Base-by-base conservation (phyloP, 2,329 filamentous ascomycete genomes). In the Lasiodiplodia citricola region DNA sequence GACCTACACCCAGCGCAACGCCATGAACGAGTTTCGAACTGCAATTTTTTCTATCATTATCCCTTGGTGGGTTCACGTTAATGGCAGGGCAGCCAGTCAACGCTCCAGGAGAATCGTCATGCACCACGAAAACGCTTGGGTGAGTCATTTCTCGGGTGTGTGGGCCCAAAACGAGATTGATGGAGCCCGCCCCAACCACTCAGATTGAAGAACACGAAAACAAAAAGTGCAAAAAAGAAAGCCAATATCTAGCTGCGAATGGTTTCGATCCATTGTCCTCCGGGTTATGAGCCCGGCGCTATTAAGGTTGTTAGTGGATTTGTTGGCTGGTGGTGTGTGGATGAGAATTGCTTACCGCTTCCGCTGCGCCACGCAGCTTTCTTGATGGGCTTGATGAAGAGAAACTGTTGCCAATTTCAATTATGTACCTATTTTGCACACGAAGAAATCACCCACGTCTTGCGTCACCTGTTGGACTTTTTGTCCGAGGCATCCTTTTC, bases 261-360 rank as follows among this genome's bases (percentile, higher is more conserved):
- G 73, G 74, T 75, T 75, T 75, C 74, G 74, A 75, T 75, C 74
- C 73, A 71, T 68, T 72, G 74, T 75, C 74, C 74, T 75, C 74
- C 74, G 74, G 74, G 74, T 75, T 75, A 75, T 75, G 74, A 75
- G 74, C 74, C 74, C 74, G 74, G 74, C 74, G 74, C 63, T 63
- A 3, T 23, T 13, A 21, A 35, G 41, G 11, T 63, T 37, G 18
- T 63, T 63, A 63, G 58, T 65, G 50, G 0, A 28, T 63, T 64
- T 44, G 50, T 54, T 65, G 11, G 3, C 23, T 60, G 4, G 28
- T 5, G 18, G 3, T 28, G 8, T 8, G 21, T 16, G 7, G 3
- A 23, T 55, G 62, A 54, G 62, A 38, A 7, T 25, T 38, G 35
- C 62, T 63, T 63, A 63, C 47, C 63, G 63, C 63, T 66, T 66